Conservation (phyloP, 2,329 filamentous ascomycete genomes). For the Ceratocystis harringtonii region DNA sequence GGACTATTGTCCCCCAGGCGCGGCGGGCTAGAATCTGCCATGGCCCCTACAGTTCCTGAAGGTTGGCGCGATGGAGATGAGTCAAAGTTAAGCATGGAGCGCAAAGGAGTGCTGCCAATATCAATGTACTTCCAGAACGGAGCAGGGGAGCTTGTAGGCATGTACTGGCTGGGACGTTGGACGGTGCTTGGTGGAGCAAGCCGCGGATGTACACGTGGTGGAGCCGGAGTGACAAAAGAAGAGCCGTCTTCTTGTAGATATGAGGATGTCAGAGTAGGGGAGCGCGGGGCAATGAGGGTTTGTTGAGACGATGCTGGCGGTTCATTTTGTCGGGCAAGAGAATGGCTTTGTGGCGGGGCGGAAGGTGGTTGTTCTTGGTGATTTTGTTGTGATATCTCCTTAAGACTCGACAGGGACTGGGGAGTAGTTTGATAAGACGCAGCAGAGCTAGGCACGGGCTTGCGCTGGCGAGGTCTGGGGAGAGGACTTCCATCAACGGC, state of each 20-base stretch:
- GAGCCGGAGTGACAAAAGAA: constrained; percentile 57
- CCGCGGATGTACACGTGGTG: constrained; percentile 56
- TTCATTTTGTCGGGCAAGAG: background rate
- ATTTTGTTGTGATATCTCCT: constrained; percentile 20
- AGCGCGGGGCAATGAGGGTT: constrained; percentile 28
- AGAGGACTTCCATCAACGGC: constrained; percentile 47
- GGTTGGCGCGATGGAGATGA: constrained; percentile 42
- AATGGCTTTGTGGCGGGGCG: background rate
- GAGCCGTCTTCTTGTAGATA: constrained; percentile 45
- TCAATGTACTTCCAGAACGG: constrained; percentile 83
- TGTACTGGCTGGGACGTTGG: constrained; percentile 68
- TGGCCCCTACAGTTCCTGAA: background rate
- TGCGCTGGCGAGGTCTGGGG: constrained; percentile 33
- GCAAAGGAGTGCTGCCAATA: constrained; percentile 56
- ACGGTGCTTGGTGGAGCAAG: constrained; percentile 68
- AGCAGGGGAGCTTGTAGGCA: constrained; percentile 71
- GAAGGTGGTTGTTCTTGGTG: background rate
- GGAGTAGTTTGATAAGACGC: constrained; percentile 27
- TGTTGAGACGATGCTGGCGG: constrained; percentile 11
- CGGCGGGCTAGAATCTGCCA: constrained; percentile 7
- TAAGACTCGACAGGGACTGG: constrained; percentile 29
- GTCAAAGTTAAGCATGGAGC: constrained; percentile 35
- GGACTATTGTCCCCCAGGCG: constrained; percentile 8
- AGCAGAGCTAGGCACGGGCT: constrained; percentile 11
- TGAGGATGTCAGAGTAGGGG: constrained; percentile 46